Evolutionary conservation across 495 filamentous ascomycete species (phyloP).

Genomic region (Neohortaea acidophila): DNA sequence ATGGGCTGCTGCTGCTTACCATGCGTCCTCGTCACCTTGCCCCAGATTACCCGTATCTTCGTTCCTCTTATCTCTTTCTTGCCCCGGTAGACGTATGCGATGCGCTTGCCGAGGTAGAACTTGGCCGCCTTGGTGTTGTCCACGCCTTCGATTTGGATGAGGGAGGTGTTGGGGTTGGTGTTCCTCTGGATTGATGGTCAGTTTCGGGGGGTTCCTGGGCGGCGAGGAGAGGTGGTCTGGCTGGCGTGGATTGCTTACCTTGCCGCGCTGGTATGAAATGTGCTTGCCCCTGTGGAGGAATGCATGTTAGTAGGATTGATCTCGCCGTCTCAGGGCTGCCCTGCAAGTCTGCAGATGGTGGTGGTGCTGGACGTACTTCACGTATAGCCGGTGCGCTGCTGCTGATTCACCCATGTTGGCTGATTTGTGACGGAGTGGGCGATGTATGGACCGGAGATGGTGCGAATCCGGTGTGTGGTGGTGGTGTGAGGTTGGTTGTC

Average conservation of each 20-base stretch:
- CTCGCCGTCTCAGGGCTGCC: slow-evolving; percentile 1
- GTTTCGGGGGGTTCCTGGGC: background rate
- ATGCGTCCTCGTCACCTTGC: slow-evolving; percentile 89
- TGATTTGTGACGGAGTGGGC: slow-evolving; percentile 3
- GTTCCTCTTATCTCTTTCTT: slow-evolving; percentile 83
- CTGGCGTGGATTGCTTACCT: slow-evolving; percentile 71
- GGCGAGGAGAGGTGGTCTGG: slow-evolving; percentile 34
- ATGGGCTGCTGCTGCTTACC: slow-evolving; percentile 36
- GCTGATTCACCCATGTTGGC: slow-evolving; percentile 15
- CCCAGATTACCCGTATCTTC: slow-evolving; percentile 98
- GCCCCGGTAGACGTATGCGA: slow-evolving; percentile 93
- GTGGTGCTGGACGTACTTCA: slow-evolving; percentile 57
- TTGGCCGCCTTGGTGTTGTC: slow-evolving; percentile 71
- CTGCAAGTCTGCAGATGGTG: slow-evolving; percentile 17
- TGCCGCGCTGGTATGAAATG: slow-evolving; percentile 82
- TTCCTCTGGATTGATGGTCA: slow-evolving; percentile 4
- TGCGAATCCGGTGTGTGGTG: too few species aligned
- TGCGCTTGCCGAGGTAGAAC: slow-evolving; percentile 89
- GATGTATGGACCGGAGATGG: too few species aligned
- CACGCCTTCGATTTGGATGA: slow-evolving; percentile 95
- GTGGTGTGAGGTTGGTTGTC: too few species aligned
- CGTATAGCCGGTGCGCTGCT: slow-evolving; percentile 42
- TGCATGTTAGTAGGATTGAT: slow-evolving; percentile 22
- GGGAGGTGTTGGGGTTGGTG: slow-evolving; percentile 53
- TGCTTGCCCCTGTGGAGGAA: slow-evolving; percentile 59